Evolutionary conservation across 768 basidiomycete genomes (phyloP), one percentile per base, ranked within the genome.

Genomic region (Lactifluus hygrophoroides): DNA sequence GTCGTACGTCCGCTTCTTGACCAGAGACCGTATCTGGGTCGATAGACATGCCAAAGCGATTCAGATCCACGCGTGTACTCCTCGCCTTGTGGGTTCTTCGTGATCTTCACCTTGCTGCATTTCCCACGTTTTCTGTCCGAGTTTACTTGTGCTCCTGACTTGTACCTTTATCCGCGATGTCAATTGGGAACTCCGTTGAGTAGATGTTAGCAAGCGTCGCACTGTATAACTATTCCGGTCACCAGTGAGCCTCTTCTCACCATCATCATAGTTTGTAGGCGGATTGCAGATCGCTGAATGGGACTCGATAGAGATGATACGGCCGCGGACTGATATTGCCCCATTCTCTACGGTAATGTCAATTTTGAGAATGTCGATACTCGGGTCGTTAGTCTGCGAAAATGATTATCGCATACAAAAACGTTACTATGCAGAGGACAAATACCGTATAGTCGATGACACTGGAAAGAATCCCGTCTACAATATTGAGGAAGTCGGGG

Each of bases 201-300:
- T 98, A 99, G 64, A 97, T 96, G 74, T 99, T 98, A 53, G 96
- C 88, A 42, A 99, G 80, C 70, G 98, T 99, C 52, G 96, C 96
- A 66, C 96, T 96, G n/a, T n/a, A 67, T 92, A 98, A 68, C 96
- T 96, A 67, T 99, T 99, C 67, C 96, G 85, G 71, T 96, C 96
- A 72, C 96, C 96, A 0, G 94, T 97, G 49, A 98, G 80, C 74
- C 96, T 97, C 80, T 94, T 96, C 76, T 99, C 94, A 71, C 93
- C 88, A 66, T 99, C 96, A 71, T 99, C 95, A 67, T 95, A 98
- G 76, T 98, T 98, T 45, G 93, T 94, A 11, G 88, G 90, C 1
- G 95, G 90, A 23, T n/a, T 97, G 78, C 16, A 99, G 80, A 69
- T 96, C 86, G 6, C 96, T 42, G 83, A 82, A 72, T 98, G 96